These are phyloP conservation scores for Ochromonas danica DNA, from an alignment of 108 stramenopile species.

Conservation along the genomic window DNA sequence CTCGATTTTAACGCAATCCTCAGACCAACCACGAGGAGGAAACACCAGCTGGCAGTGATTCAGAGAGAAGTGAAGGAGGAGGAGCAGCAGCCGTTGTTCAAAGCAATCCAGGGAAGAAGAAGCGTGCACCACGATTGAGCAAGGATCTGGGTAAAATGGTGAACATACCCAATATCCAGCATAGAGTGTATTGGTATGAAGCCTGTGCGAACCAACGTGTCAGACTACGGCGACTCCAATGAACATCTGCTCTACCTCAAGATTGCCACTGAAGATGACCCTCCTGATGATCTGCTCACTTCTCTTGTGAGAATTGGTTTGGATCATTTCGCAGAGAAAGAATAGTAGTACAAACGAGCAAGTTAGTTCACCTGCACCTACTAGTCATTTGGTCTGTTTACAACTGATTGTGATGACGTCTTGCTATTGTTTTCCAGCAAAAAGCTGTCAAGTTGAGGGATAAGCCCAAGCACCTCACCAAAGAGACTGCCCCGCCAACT, in stretches of 20 bases:
- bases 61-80: no score
- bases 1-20: no score
- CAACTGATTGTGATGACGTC: no score
- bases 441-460: background rate
- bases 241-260: conserved; percentile 3
- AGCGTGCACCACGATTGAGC: no score
- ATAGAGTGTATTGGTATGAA: conserved; percentile 7
- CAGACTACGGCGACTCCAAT: background rate
- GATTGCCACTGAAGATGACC: background rate
- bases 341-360: conserved; percentile 1
- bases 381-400: no score
- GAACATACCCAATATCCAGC: background rate
- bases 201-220: background rate
- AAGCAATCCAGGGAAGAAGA: no score
- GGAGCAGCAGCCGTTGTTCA: no score
- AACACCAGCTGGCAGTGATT: no score
- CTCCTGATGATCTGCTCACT: background rate
- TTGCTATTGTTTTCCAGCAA: background rate
- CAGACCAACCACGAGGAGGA: no score
- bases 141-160: background rate
- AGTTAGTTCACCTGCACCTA: no score
- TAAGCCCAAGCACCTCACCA: background rate
- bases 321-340: background rate
- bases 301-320: background rate
- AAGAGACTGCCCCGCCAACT: background rate